Evolutionary conservation across 352 stramenopile genomes (phyloP).

Genomic region (Phytophthora sansomeana): DNA sequence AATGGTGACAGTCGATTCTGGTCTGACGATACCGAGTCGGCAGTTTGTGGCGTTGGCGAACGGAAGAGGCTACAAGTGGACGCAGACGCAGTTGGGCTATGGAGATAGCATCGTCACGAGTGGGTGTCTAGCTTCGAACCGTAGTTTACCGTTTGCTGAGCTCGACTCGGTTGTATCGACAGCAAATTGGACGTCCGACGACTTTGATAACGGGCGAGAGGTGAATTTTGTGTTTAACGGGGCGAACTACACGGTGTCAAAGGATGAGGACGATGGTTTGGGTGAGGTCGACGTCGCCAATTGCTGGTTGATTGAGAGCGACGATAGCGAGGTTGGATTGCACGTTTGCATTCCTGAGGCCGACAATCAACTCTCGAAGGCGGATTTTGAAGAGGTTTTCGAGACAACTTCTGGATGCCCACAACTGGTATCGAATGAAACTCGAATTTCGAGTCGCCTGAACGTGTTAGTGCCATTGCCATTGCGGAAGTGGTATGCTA

Average conservation of each 20-base stretch:
- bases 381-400: conserved; percentile 27
- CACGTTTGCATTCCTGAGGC: conserved; percentile 15
- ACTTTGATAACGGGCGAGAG: conserved; percentile 2
- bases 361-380: conserved; percentile 6
- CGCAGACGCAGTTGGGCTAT: conserved; percentile 15
- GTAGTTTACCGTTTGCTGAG: conserved; percentile 7
- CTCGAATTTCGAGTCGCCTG: not conserved
- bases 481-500: conserved; percentile 44
- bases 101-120: conserved; percentile 26
- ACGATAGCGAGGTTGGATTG: conserved; percentile 18
- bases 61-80: conserved; percentile 41
- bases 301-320: conserved; percentile 36
- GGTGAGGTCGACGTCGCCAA: not conserved
- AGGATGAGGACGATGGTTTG: conserved; percentile 8
- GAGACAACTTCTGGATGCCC: conserved; percentile 20
- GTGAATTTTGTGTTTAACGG: conserved; percentile 25
- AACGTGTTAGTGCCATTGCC: conserved; percentile 32
- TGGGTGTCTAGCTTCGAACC: conserved; percentile 26
- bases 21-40: conserved; percentile 9
- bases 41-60: conserved; percentile 29
- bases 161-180: conserved; percentile 22
- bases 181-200: conserved; percentile 26
- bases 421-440: conserved; percentile 19
- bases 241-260: conserved; percentile 26
- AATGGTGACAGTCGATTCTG: conserved; percentile 21